A percentile compares a stretch with the other conserved stretches of the same genome.
Evolutionary conservation across 2,329 filamentous ascomycete species (phyloP).

Genomic region (Xylaria sp.): DNA sequence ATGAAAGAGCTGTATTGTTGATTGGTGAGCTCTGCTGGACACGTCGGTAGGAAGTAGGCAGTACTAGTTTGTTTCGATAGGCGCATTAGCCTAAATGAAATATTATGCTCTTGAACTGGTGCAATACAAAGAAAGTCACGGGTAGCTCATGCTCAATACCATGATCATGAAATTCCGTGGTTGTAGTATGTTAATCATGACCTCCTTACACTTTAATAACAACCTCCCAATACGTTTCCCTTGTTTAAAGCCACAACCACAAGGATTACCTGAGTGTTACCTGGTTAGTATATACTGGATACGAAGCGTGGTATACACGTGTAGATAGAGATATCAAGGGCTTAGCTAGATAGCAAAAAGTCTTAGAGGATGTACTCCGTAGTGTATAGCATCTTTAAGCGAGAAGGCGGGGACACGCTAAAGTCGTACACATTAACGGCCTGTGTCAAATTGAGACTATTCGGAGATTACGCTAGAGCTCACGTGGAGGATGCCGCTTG

Average conservation of each 20-base stretch:
- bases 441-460: slow-evolving; percentile 29
- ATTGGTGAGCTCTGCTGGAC: background rate
- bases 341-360: background rate
- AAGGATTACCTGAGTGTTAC: too few species aligned
- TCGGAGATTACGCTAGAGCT: slow-evolving; percentile 29
- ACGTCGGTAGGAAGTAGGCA: background rate
- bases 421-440: slow-evolving; percentile 10
- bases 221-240: background rate
- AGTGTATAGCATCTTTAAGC: background rate
- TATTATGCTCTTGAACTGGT: background rate
- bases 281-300: too few species aligned
- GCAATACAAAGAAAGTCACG: background rate
- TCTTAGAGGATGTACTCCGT: background rate
- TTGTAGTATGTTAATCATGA: background rate
- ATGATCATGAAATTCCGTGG: background rate
- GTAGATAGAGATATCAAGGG: background rate
- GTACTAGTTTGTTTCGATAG: background rate
- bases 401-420: slow-evolving; percentile 21
- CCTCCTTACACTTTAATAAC: background rate
- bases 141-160: background rate
- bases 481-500: slow-evolving; percentile 23
- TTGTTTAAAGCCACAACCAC: background rate
- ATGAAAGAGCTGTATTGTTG: background rate
- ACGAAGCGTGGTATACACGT: background rate
- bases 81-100: background rate